phyloP scores from a whole-genome alignment of 1,139 yeast species.

The Tardiomyces digboiensis region DNA sequence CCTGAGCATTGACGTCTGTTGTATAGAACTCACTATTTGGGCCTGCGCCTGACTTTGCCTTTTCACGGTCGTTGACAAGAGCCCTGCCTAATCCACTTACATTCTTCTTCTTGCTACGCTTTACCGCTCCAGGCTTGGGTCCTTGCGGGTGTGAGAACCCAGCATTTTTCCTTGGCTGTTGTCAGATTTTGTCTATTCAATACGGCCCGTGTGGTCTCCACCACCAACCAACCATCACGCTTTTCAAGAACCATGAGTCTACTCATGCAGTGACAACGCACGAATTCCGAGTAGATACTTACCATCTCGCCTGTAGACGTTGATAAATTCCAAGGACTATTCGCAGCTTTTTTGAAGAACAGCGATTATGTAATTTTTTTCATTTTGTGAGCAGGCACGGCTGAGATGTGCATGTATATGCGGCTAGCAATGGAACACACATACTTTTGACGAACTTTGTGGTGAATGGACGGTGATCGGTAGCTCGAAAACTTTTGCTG shows the following conservation, averaged over 20 bases:
- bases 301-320: too few species aligned
- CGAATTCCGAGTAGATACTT: too few species aligned
- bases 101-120: slow-evolving; percentile 65
- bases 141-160: slow-evolving; percentile 49
- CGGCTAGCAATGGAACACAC: not conserved
- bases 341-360: too few species aligned
- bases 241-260: not conserved
- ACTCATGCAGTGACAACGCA: not conserved
- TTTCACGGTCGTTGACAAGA: slow-evolving; percentile 63
- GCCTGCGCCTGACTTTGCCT: slow-evolving; percentile 63
- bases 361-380: too few species aligned
- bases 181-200: not conserved
- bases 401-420: not conserved
- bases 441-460: not conserved
- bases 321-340: too few species aligned
- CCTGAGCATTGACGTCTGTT: slow-evolving; percentile 26
- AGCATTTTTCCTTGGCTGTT: not conserved
- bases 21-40: slow-evolving; percentile 22
- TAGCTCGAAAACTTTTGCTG: too few species aligned
- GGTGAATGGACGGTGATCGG: too few species aligned
- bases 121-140: slow-evolving; percentile 61
- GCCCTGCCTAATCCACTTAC: slow-evolving; percentile 80
- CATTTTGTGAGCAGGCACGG: not conserved
- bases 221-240: not conserved
- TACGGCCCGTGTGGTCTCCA: not conserved